Percentiles rank a stretch among this genome's conserved stretches.
phyloP scores from a whole-genome alignment of 2,329 filamentous ascomycete genomes.

The Fusarium fujikuroi region DNA sequence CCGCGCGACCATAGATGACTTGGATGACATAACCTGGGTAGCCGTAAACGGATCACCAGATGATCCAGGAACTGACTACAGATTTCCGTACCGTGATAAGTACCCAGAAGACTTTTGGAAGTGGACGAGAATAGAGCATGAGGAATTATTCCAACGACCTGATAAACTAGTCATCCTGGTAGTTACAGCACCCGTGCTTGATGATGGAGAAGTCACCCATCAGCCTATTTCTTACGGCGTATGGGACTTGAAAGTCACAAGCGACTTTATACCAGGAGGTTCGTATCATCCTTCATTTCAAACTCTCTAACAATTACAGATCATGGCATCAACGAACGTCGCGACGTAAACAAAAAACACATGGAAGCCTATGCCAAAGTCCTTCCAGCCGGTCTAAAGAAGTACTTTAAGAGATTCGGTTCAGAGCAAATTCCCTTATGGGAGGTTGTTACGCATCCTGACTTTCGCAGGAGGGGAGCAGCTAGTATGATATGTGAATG shows the following conservation, averaged over 20 bases:
- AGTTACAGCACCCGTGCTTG: neutral
- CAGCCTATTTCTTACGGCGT: neutral
- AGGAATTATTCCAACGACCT: neutral
- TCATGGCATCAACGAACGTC: constrained; percentile 7
- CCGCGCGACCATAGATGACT: neutral
- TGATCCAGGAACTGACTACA: neutral
- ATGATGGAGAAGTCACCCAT: neutral
- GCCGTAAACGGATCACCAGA: neutral
- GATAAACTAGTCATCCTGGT: neutral
- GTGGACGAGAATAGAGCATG: constrained; percentile 19
- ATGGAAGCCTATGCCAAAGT: neutral
- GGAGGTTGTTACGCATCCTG: neutral
- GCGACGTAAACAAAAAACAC: neutral
- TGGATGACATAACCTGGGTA: constrained; percentile 1
- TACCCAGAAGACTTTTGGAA: constrained; percentile 3
- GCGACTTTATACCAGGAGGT: constrained; percentile 1
- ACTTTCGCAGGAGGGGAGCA: neutral
- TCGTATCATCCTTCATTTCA: rapidly evolving
- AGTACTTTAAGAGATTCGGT: neutral
- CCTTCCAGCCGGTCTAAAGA: neutral
- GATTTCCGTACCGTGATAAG: neutral
- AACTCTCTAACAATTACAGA: neutral
- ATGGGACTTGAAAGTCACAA: neutral
- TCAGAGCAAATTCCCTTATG: neutral
- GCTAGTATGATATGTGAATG: constrained; percentile 9